Conservation (phyloP, 768 basidiomycete species). For the Auriscalpium vulgare region DNA sequence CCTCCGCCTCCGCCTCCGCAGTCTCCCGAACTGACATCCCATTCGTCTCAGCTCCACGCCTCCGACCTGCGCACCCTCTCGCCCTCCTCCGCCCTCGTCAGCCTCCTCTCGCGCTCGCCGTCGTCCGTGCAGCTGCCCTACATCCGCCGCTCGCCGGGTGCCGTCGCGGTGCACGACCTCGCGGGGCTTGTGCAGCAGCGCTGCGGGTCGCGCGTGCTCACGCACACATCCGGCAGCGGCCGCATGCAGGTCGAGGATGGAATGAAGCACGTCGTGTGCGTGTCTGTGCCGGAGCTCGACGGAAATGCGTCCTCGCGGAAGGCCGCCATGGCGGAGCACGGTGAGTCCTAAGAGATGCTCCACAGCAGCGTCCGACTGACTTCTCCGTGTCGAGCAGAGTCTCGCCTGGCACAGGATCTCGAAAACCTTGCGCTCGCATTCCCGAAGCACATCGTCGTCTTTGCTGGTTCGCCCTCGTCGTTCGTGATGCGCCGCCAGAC, state of each 20-base stretch:
- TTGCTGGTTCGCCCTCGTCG: slow-evolving; percentile 42
- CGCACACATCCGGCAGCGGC: slow-evolving; percentile 26
- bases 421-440: slow-evolving; percentile 38
- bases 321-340: slow-evolving; percentile 41
- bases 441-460: slow-evolving; percentile 59
- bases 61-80: slow-evolving; percentile 64
- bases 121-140: slow-evolving; percentile 60
- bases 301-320: slow-evolving; percentile 37
- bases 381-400: slow-evolving; percentile 26
- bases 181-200: slow-evolving; percentile 37
- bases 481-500: slow-evolving; percentile 35
- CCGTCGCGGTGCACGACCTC: slow-evolving; percentile 27
- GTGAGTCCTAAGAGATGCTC: slow-evolving; percentile 28
- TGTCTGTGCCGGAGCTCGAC: slow-evolving; percentile 44
- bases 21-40: neutral
- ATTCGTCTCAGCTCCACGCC: slow-evolving; percentile 49
- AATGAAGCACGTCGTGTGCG: slow-evolving; percentile 46
- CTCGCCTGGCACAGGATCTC: slow-evolving; percentile 40
- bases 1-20: neutral
- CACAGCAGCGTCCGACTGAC: neutral
- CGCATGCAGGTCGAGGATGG: slow-evolving; percentile 28
- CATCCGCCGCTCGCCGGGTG: slow-evolving; percentile 26
- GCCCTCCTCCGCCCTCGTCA: slow-evolving; percentile 41
- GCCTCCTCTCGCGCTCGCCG: slow-evolving; percentile 38
- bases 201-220: slow-evolving; percentile 45